Base-by-base conservation (phyloP, 2,329 filamentous ascomycete species). In the Colletotrichum tropicale region DNA sequence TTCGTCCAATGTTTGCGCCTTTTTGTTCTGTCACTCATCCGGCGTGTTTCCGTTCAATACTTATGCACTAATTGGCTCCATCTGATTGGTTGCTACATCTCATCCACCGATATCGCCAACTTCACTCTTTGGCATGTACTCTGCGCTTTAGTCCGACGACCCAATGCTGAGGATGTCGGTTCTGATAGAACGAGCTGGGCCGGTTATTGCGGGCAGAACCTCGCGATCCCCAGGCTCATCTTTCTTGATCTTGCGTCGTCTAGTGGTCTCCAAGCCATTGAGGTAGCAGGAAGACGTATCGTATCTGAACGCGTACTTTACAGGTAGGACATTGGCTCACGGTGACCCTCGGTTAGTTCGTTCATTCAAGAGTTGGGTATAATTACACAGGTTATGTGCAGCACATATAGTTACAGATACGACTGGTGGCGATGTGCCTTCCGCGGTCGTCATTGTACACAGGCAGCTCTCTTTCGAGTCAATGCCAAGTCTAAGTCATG, bases 131-230 rank as follows among this genome's bases (percentile, higher is more conserved):
- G 4, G 80, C 71, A 89, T 92, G 90, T 92, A 87, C 89, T 91
- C 90, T 84, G 88, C 88, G 88, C 87, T 89, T 90, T 92, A 92
- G 91, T 92, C 90, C 90, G 86, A 85, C 85, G 85, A 87, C 88
- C 89, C 88, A 91, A 89, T 82, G 83, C 87, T 91, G 85, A 88
- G 85, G 87, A 87, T 88, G 86, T 86, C 88, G 88, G 89, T 85
- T 92, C 91, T 92, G 91, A 92, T 86, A 91, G 88, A 90, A 89
- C 88, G 89, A 91, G 88, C 87, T 78, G 76, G 6, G 77, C 73
- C 70, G 76, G 73, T 79, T 76, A 71, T 71, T 68, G 66, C 64
- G 62, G 62, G 28, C 24, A 15, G 36, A 71, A 13, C n/a, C 43
- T 52, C 43, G 43, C 43, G 43, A 48, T 71, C 56, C 68, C 69